phyloP scores from a whole-genome alignment of 129 eudicot genomes.

The Ambrosia trifida region DNA sequence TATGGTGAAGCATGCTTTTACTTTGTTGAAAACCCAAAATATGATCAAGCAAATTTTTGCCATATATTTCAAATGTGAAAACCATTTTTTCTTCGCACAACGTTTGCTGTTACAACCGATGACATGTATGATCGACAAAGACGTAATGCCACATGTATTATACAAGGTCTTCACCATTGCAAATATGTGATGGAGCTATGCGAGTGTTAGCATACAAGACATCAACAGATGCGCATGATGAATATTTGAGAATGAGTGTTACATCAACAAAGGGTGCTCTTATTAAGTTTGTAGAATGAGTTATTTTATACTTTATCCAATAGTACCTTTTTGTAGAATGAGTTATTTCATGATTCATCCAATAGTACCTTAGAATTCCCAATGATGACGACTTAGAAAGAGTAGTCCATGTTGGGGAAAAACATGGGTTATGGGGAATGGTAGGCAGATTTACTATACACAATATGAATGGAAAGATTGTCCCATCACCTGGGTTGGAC shows the following conservation, averaged over 20 bases:
- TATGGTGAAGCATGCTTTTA: not conserved
- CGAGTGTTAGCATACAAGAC: not conserved
- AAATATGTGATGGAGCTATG: not conserved
- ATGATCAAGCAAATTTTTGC: not conserved
- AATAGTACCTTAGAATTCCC: not conserved
- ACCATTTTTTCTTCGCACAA: not conserved
- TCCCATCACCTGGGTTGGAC: no score
- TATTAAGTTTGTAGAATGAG: not conserved
- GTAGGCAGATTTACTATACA: no score
- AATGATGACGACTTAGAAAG: no score
- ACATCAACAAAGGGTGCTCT: not conserved
- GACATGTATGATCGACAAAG: no score
- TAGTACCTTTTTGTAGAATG: not conserved
- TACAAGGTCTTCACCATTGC: constrained; percentile 8
- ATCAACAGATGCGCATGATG: not conserved
- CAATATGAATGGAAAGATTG: no score
- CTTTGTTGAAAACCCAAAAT: constrained; percentile 3
- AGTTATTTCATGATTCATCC: not conserved
- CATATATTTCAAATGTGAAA: not conserved
- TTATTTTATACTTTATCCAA: no score
- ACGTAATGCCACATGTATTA: not conserved
- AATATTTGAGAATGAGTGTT: not conserved
- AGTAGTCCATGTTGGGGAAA: no score
- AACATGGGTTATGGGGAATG: no score
- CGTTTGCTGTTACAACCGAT: not conserved